Percentiles rank a stretch among this genome's conserved stretches.
Conservation (phyloP, 768 basidiomycete species). For the Glaciozyma martinii region DNA sequence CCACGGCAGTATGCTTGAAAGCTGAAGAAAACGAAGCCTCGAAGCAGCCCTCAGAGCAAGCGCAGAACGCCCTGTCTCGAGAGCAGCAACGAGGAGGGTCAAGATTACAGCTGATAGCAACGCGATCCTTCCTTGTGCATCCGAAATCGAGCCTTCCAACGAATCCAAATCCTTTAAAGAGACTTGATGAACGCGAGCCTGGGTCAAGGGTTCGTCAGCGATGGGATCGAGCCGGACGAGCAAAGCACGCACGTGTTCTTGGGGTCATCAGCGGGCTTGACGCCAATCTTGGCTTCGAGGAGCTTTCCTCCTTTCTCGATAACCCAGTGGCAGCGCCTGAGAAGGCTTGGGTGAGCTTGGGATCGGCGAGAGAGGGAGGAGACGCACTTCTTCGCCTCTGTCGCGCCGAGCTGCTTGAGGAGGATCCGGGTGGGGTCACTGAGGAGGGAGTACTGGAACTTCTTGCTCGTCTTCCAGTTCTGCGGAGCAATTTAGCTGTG, state of each 20-base stretch:
- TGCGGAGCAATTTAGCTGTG: neutral
- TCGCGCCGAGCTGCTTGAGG: conserved; percentile 73
- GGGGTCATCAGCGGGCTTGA: conserved; percentile 69
- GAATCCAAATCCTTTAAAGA: neutral
- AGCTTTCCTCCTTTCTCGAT: conserved; percentile 87
- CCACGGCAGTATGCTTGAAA: no score
- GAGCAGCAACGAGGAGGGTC: no score
- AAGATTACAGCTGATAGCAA: no score
- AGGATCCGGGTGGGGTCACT: conserved; percentile 78
- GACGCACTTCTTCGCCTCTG: conserved; percentile 50
- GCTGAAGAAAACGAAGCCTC: no score
- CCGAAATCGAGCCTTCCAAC: no score
- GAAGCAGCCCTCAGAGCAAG: no score
- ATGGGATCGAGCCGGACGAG: neutral
- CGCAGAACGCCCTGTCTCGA: no score
- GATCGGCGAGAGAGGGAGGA: neutral
- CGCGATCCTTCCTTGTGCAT: no score
- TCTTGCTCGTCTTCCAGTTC: conserved; percentile 50
- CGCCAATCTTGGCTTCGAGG: conserved; percentile 71
- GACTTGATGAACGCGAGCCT: conserved; percentile 18
- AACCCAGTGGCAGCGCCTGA: conserved; percentile 81
- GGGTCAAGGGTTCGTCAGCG: neutral
- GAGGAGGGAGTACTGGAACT: conserved; percentile 72
- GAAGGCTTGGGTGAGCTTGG: neutral
- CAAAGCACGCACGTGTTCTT: conserved; percentile 35